Conservation (phyloP, 345 rosid genomes). For the Punica granatum region DNA sequence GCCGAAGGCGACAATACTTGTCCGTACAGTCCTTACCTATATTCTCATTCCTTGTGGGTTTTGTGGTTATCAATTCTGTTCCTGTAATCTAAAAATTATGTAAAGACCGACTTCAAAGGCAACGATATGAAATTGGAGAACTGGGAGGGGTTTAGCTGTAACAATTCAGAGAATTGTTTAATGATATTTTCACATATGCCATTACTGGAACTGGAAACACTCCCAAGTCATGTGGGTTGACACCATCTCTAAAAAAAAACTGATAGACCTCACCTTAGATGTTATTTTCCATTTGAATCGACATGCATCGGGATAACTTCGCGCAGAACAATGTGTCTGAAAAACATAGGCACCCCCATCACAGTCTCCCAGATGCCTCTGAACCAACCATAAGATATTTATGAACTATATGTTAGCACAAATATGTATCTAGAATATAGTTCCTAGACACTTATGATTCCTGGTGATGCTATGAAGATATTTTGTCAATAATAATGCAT, state of each 20-base stretch:
- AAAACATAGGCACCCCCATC: neutral
- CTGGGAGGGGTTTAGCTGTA: neutral
- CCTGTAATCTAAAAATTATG: neutral
- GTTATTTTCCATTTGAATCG: neutral
- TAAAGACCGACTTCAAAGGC: neutral
- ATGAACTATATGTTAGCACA: neutral
- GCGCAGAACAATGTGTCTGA: neutral
- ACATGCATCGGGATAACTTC: neutral
- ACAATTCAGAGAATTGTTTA: neutral
- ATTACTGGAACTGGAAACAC: neutral
- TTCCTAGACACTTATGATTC: neutral
- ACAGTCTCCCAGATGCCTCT: neutral
- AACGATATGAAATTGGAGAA: neutral
- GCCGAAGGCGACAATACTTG: conserved; percentile 85
- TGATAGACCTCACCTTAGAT: neutral
- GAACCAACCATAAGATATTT: neutral
- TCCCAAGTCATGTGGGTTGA: neutral
- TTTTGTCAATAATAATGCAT: neutral
- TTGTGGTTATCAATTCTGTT: conserved; percentile 3
- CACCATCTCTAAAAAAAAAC: neutral
- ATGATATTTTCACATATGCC: neutral
- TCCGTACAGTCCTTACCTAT: conserved; percentile 75
- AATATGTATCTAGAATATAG: neutral
- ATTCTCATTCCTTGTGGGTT: conserved; percentile 10
- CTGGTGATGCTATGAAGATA: neutral